Base-by-base conservation (phyloP, 805 yeast genomes). In the Candida odintsovae region DNA sequence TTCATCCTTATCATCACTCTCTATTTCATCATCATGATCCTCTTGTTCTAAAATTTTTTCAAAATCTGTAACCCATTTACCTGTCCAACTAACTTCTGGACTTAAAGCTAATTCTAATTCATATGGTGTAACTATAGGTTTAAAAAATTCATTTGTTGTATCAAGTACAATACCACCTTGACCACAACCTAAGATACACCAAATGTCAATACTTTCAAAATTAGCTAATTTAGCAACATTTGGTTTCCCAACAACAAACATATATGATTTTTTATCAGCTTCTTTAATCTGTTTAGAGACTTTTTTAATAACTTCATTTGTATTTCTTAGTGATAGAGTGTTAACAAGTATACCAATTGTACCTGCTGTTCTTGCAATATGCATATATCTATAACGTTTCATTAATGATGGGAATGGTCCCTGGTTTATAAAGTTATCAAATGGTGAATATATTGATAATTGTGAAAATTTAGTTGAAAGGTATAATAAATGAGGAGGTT, bases 161-260 rank as follows among this genome's bases (percentile, higher is more conserved):
- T 92, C 96, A 13, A 94, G 64, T 33, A 92, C 81, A 21, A 92
- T 83, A 6, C 99, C 99, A 44, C 95, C 90, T 56, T 90, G 89
- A 11, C 95, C 90, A 63, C 99, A 94, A 0, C 99, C 99, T 13
- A 94, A 66, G 12, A 94, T 78, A 59, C 95, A 90, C 98, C 99
- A 94, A 20, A 87, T 76, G 55, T 94, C 98, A 13, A 94, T 78
- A n/a, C 80, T 82, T 51, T 92, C 99, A 62, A 94, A 94, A 63
- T 94, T 94, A 10, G 98, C 99, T 43, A 94, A 71, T 59, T 94
- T 94, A 22, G 99, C 96, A 18, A 94, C 97, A 59, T 94, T 94
- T 10, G 98, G 98, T 64, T 94, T 94, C 11, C 99, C 99, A 4
- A 94, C 98, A 4, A 90, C 98, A 68, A 94, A 90, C 61, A 89